Evolutionary conservation across 2,329 filamentous ascomycete genomes (phyloP), one percentile per base, ranked within the genome.

Genomic region (Sporothrix brunneoviolacea): DNA sequence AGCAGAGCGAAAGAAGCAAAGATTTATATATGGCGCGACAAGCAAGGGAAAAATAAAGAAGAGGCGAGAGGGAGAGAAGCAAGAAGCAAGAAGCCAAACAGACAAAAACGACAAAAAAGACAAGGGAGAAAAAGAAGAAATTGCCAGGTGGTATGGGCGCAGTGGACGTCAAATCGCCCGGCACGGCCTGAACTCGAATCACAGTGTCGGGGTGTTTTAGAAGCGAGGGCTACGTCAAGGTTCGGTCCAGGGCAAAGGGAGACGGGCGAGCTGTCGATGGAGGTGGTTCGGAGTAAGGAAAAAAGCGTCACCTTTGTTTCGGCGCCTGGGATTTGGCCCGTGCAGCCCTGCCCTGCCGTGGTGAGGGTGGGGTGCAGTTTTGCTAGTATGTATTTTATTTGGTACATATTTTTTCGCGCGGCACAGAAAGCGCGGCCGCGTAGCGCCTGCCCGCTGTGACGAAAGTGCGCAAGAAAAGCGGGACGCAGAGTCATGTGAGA

Each of bases 401-500:
- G n/a, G n/a, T n/a, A n/a, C n/a, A n/a, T n/a, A n/a, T n/a, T n/a
- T n/a, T n/a, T n/a, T n/a, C n/a, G n/a, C n/a, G n/a, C n/a, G n/a
- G n/a, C n/a, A n/a, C n/a, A n/a, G n/a, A n/a, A n/a, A n/a, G n/a
- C n/a, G n/a, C n/a, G n/a, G n/a, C n/a, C n/a, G n/a, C n/a, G n/a
- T n/a, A n/a, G n/a, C n/a, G n/a, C n/a, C n/a, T n/a, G n/a, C n/a
- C n/a, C 24, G 19, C 24, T 21, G 38, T 33, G 41, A 50, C 35
- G 27, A 38, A 45, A n/a, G n/a, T 46, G 42, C 42, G 42, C 32
- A 40, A 36, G 42, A 48, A 52, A 52, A 43, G 44, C 50, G 44
- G 44, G 50, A 43, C 37, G 30, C 30, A 42, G 48, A 44, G 48
- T 50, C 48, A 50, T 44, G 35, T 47, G 44, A 47, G 30, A 21